A percentile compares a stretch with the other conserved stretches of the same genome.
Conservation (phyloP, 1,284 basidiomycete species). For the Cutaneotrichosporon sp. region DNA sequence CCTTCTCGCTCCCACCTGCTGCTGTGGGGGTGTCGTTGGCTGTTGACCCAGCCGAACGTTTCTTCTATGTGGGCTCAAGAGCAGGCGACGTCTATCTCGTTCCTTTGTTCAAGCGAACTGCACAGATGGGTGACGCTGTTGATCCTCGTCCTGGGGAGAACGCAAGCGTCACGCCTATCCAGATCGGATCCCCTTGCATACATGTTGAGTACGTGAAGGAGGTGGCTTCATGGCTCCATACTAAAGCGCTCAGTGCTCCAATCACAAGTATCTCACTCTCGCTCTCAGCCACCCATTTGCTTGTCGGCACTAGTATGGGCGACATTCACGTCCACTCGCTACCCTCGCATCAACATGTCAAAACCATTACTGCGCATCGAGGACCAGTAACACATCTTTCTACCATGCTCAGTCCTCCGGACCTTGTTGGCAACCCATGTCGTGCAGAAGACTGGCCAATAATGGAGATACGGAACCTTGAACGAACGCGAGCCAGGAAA, state of each 20-base stretch:
- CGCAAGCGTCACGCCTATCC: slow-evolving; percentile 63
- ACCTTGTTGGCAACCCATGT: slow-evolving; percentile 58
- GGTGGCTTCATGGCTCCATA: no score
- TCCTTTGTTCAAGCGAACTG: slow-evolving; percentile 66
- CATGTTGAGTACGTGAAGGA: neutral
- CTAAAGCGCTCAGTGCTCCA: slow-evolving; percentile 45
- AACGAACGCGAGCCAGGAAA: slow-evolving; percentile 40
- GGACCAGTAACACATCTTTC: slow-evolving; percentile 68
- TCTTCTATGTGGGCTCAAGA: slow-evolving; percentile 74
- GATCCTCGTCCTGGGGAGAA: slow-evolving; percentile 75
- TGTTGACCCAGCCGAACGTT: slow-evolving; percentile 77
- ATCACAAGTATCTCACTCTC: slow-evolving; percentile 72
- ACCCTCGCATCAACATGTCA: slow-evolving; percentile 79
- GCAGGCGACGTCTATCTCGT: slow-evolving; percentile 71
- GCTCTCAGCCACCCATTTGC: slow-evolving; percentile 62
- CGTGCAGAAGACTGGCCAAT: slow-evolving; percentile 30
- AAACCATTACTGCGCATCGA: slow-evolving; percentile 64
- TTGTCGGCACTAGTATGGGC: slow-evolving; percentile 68
- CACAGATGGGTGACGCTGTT: slow-evolving; percentile 43
- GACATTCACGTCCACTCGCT: slow-evolving; percentile 79
- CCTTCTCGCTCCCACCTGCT: slow-evolving; percentile 72
- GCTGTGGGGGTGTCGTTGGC: slow-evolving; percentile 54
- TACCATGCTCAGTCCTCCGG: slow-evolving; percentile 73
- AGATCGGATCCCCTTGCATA: slow-evolving; percentile 44
- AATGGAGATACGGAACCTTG: slow-evolving; percentile 44